phyloP scores from a whole-genome alignment of 768 basidiomycete species.

The Auriscalpium vulgare region DNA sequence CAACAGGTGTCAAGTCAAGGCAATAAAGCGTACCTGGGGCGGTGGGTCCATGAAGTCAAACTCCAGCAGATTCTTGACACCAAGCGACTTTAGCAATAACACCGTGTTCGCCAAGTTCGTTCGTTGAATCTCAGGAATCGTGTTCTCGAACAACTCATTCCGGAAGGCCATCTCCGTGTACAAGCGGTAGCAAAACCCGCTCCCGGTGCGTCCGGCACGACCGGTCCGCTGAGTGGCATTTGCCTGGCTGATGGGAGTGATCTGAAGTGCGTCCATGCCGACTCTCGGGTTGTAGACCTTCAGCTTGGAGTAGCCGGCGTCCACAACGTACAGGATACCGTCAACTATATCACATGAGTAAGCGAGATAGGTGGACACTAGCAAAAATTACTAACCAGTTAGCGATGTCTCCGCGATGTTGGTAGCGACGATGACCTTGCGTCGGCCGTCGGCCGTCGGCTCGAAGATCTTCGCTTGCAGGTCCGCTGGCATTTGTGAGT shows the following conservation, averaged over 20 bases:
- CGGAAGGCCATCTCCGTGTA: constrained; percentile 96
- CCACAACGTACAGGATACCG: constrained; percentile 94
- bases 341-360: constrained; percentile 53
- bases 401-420: constrained; percentile 98
- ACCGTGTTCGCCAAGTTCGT: constrained; percentile 98
- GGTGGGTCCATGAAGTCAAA: constrained; percentile 99
- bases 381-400: constrained; percentile 49
- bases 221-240: constrained; percentile 96
- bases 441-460: constrained; percentile 84
- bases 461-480: constrained; percentile 97
- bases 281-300: constrained; percentile 99
- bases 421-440: constrained; percentile 97
- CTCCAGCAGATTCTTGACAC: constrained; percentile 94
- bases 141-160: constrained; percentile 92
- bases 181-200: constrained; percentile 91
- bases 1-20: not conserved
- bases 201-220: constrained; percentile 93
- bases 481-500: constrained; percentile 99
- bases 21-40: constrained; percentile 59
- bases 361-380: constrained; percentile 1
- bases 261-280: constrained; percentile 98
- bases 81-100: constrained; percentile 86
- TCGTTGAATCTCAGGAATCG: constrained; percentile 96
- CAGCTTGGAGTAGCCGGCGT: constrained; percentile 93
- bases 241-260: constrained; percentile 98